Percentiles rank a stretch among this genome's conserved stretches.
phyloP scores from a whole-genome alignment of 2,329 filamentous ascomycete species.

The Ceratocystis harringtonii region DNA sequence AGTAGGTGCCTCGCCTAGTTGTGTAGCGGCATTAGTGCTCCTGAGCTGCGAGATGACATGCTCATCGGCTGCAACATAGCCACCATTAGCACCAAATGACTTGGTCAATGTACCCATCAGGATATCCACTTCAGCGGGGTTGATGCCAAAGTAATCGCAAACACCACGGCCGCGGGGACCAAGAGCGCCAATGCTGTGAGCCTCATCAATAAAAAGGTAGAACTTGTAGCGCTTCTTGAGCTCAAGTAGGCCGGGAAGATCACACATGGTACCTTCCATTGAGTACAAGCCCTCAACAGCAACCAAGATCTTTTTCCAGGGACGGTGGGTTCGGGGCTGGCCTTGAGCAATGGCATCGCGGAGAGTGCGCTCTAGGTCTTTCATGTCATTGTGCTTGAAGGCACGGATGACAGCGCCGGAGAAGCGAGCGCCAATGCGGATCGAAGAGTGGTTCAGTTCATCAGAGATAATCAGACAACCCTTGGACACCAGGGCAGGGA shows the following conservation, averaged over 20 bases:
- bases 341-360: slow-evolving; percentile 91
- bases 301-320: slow-evolving; percentile 98
- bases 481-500: slow-evolving; percentile 83
- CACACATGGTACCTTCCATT: slow-evolving; percentile 98
- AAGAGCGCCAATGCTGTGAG: slow-evolving; percentile 86
- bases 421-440: slow-evolving; percentile 83
- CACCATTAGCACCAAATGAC: slow-evolving; percentile 94
- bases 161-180: slow-evolving; percentile 81
- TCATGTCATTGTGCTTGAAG: slow-evolving; percentile 97
- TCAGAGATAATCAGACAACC: slow-evolving; percentile 91
- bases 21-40: slow-evolving; percentile 68
- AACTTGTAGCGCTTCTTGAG: slow-evolving; percentile 97
- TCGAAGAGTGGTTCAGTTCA: slow-evolving; percentile 94
- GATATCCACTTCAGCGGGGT: slow-evolving; percentile 77
- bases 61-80: slow-evolving; percentile 84
- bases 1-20: slow-evolving; percentile 74
- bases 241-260: slow-evolving; percentile 74
- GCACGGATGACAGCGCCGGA: slow-evolving; percentile 90
- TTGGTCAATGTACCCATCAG: slow-evolving; percentile 98
- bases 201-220: slow-evolving; percentile 87
- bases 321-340: slow-evolving; percentile 92
- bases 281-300: slow-evolving; percentile 96
- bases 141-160: slow-evolving; percentile 91
- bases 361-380: slow-evolving; percentile 67
- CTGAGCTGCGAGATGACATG: slow-evolving; percentile 83